A percentile compares a stretch with the other conserved stretches of the same genome.
Evolutionary conservation across 768 basidiomycete species (phyloP).

Genomic region (Lactarius sp.): DNA sequence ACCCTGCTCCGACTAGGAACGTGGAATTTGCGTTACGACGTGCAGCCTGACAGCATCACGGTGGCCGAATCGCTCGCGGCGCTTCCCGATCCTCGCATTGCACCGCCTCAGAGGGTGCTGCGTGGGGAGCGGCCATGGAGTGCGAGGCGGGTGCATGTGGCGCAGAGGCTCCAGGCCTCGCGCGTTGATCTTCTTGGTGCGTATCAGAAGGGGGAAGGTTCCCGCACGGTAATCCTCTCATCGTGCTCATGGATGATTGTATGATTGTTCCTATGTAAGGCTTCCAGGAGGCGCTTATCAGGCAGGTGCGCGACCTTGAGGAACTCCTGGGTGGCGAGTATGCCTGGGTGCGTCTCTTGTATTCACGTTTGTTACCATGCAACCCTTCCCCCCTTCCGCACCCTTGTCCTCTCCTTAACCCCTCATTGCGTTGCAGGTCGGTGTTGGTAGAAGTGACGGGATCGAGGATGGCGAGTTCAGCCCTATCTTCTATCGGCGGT

Average conservation of each 20-base stretch:
- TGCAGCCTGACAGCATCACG: constrained; percentile 45
- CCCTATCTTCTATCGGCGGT: constrained; percentile 54
- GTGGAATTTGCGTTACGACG: constrained; percentile 54
- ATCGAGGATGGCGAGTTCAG: constrained; percentile 51
- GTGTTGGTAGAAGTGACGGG: constrained; percentile 62
- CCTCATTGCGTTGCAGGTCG: constrained; percentile 37
- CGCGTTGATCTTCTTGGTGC: constrained; percentile 40
- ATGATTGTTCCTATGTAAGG: constrained; percentile 29
- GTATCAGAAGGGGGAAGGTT: not conserved
- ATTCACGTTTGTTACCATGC: not conserved
- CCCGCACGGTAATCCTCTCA: not conserved
- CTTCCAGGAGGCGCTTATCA: constrained; percentile 50
- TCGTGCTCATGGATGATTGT: not conserved
- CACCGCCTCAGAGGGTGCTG: constrained; percentile 31
- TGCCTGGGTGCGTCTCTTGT: constrained; percentile 42
- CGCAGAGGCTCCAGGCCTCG: constrained; percentile 41
- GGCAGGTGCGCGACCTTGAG: constrained; percentile 53
- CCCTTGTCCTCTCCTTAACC: not conserved
- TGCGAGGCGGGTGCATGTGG: constrained; percentile 43
- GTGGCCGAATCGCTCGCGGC: constrained; percentile 42
- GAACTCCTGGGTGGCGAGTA: constrained; percentile 51
- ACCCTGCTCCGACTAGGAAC: constrained; percentile 33
- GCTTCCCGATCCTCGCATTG: constrained; percentile 41
- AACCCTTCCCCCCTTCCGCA: not conserved
- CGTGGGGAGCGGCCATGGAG: constrained; percentile 52